Base-by-base conservation (phyloP, 345 rosid species). In the Salix caprea region DNA sequence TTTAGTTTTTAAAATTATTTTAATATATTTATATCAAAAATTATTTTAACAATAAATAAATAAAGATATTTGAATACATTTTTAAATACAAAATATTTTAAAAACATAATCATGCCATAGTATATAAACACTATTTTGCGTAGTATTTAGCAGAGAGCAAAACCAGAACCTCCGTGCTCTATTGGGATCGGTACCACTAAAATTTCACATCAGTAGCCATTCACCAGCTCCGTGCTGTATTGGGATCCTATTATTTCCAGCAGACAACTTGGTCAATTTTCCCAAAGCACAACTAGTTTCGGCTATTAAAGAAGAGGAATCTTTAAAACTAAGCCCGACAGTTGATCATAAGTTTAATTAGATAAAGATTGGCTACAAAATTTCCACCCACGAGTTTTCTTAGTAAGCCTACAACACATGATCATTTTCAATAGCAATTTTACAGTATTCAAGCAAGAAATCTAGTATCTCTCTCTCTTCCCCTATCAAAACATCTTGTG, bases 291-390 rank as follows among this genome's bases (percentile, higher is more conserved):
- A 6, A 24, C 37, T 58, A 72, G 24, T 46, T 42, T 15, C 36
- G 1, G 74, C 32, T 19, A 37, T 40, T 24, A n/a, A 54, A 4
- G 10, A 12, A 11, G 32, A 39, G 42, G 36, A 39, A 68, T 11
- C n/a, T 11, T n/a, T 39, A 16, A 26, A 52, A 19, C 10, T 21
- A 30, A 21, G 48, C 36, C 67, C 26, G 21, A 37, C 16, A 67
- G 13, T 1, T 2, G 52, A 54, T 65, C 71, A 58, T 30, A 67
- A 70, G 6, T 12, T 32, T 30, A 58, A 39, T 5, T 21, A 34
- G 13, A 34, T 5, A 65, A 42, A 18, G 9, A 42, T 21, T 26
- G 40, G 71, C 32, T 64, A 46, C 67, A 74, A 79, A 79, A 76
- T 62, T 72, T 72, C 66, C 69, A 39, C 71, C 50, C 68, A 19